Evolutionary conservation across 805 yeast genomes (phyloP), one percentile per base, ranked within the genome.

Genomic region (Wickerhamiella cacticola): DNA sequence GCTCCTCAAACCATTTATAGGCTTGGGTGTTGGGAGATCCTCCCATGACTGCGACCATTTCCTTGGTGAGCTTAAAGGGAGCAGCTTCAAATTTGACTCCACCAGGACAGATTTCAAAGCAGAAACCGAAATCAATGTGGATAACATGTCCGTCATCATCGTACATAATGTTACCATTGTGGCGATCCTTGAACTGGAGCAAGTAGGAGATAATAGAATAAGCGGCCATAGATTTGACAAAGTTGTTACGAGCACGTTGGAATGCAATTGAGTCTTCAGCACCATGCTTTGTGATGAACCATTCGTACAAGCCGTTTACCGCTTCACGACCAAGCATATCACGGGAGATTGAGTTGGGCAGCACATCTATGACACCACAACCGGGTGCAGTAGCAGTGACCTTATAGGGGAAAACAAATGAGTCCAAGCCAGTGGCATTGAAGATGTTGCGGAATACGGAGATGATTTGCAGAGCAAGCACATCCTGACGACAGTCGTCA

Each of bases 371-470:
- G 39, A 92, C 94, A 65, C 99, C 99, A 69, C 97, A 88, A 0
- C 99, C 98, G 1, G 98, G 97, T 2, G 95, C 96, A 8, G 99
- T 92, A 1, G 99, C 98, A 0, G 96, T 88, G 22, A 92, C 98
- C 55, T 96, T 70, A 65, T 92, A 76, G 1, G 99, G 98, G 67
- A 77, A 94, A 22, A 92, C 94, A 64, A 72, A 92, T 38, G 89
- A 74, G 63, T 92, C 97, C 52, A 92, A 70, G 1, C 97, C 97
- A 10, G 83, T 78, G 53, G 77, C 74, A 52, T 78, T 76, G 94
- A 96, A 92, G 46, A 92, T 84, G 39, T 89, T 79, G 57, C 95
- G 75, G 71, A 94, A 92, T 31, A 92, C 79, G 3, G 96, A 82
- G 50, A 94, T 82, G 59, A 92, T 70, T 62, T 92, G 99, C 50